Conservation (phyloP, 73 alveolate genomes). For the Paramecium octaurelia region DNA sequence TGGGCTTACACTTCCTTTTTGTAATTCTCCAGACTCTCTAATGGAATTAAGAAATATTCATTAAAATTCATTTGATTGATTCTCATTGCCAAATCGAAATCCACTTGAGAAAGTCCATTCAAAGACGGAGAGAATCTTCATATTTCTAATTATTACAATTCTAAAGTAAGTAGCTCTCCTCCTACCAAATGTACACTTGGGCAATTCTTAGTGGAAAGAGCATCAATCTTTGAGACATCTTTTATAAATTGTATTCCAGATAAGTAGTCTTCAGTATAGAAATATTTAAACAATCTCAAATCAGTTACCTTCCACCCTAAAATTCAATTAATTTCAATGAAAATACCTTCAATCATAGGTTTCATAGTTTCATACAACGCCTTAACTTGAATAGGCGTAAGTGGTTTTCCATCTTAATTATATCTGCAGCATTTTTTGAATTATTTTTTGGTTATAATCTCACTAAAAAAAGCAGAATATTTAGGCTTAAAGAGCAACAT, state of each 20-base stretch:
- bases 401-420: conserved; percentile 42
- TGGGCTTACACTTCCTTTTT: conserved; percentile 39
- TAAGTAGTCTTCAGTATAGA: conserved; percentile 44
- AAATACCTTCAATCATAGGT: background rate
- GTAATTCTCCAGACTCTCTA: conserved; percentile 6
- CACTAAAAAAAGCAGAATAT: conserved; percentile 45
- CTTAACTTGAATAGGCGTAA: conserved; percentile 10
- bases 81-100: conserved; percentile 56
- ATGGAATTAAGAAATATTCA: conserved; percentile 38
- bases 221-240: conserved; percentile 40
- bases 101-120: conserved; percentile 48
- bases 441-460: background rate
- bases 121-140: conserved; percentile 46
- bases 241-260: conserved; percentile 38
- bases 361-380: background rate
- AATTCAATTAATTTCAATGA: background rate
- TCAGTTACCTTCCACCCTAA: conserved; percentile 22
- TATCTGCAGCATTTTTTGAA: conserved; percentile 50
- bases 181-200: background rate
- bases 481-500: background rate
- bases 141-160: conserved; percentile 5
- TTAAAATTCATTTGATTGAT: conserved; percentile 38
- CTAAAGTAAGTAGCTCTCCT: conserved; percentile 53
- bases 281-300: conserved; percentile 26
- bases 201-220: conserved; percentile 28